These are phyloP conservation scores for Acanthamoeba royreba DNA, from an alignment of 208 protist genomes.

Conservation along the genomic window DNA sequence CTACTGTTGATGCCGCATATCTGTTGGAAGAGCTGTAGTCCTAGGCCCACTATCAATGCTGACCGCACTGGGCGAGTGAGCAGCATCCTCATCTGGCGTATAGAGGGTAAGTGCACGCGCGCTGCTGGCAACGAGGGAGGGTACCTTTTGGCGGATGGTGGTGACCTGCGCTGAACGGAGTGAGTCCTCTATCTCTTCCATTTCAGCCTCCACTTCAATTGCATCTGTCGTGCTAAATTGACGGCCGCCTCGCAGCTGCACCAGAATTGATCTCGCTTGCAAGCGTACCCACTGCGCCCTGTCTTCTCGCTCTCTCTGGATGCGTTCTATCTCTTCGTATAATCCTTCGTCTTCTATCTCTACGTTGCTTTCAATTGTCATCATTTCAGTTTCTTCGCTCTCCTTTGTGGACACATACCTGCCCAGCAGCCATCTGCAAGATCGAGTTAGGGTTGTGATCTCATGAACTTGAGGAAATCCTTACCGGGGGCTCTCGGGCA, in stretches of 20 bases:
- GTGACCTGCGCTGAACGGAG: background rate
- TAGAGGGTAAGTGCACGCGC: too few relatives aligned
- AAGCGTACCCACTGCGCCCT: background rate
- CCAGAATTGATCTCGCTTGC: constrained; percentile 73
- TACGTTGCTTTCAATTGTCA: too few relatives aligned
- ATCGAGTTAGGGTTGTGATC: too few relatives aligned
- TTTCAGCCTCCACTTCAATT: background rate
- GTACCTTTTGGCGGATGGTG: background rate
- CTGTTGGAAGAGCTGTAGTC: constrained; percentile 89
- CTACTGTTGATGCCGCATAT: constrained; percentile 88
- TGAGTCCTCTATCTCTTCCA: background rate
- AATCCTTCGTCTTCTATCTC: too few relatives aligned
- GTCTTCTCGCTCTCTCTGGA: background rate
- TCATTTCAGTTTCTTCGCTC: constrained; percentile 75
- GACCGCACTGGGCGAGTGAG: constrained; percentile 76
- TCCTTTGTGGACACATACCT: constrained; percentile 72
- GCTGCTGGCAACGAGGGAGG: background rate
- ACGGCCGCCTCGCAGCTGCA: background rate
- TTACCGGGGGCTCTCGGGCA: constrained; percentile 84
- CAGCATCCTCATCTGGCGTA: constrained; percentile 42
- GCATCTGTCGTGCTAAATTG: background rate
- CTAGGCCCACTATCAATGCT: constrained; percentile 82
- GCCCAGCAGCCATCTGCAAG: constrained; percentile 79
- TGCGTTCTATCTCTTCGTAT: background rate
- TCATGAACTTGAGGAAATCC: too few relatives aligned